Conservation (phyloP, 148 eudicot species). For the Camellia lanceoleosa region DNA sequence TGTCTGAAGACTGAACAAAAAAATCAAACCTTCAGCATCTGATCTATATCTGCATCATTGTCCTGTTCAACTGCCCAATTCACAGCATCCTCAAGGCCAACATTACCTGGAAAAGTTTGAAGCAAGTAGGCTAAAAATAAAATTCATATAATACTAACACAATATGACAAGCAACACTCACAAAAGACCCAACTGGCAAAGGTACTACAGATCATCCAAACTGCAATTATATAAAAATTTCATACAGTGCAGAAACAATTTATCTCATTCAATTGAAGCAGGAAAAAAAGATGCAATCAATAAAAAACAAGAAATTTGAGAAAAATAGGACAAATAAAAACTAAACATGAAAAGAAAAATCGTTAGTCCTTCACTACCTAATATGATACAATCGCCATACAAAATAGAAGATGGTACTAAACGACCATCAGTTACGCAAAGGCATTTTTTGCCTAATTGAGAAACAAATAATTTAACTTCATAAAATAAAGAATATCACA, state of each 20-base stretch:
- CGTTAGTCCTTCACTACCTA: not conserved
- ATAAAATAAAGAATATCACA: not conserved
- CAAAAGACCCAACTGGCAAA: not conserved
- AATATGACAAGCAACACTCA: too few species aligned
- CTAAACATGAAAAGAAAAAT: too few species aligned
- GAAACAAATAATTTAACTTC: not conserved
- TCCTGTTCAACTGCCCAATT: conserved; percentile 98
- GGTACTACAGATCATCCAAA: not conserved
- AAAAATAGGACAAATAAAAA: too few species aligned
- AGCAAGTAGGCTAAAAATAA: not conserved
- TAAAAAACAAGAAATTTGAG: not conserved
- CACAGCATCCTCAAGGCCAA: conserved; percentile 76
- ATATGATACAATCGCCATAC: not conserved
- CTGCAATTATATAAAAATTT: not conserved
- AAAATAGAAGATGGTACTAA: not conserved
- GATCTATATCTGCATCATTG: conserved; percentile 81
- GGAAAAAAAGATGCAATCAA: not conserved
- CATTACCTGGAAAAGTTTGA: conserved; percentile 48
- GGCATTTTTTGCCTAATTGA: not conserved
- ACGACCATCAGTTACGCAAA: not conserved
- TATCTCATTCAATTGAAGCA: too few species aligned
- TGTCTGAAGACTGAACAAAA: not conserved
- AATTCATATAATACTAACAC: not conserved
- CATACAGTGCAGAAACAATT: not conserved
- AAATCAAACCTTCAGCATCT: conserved; percentile 72